Percentiles rank a stretch among this genome's conserved stretches.
Evolutionary conservation across 139 green algal species (phyloP).

Genomic region (Chlorella sp.): DNA sequence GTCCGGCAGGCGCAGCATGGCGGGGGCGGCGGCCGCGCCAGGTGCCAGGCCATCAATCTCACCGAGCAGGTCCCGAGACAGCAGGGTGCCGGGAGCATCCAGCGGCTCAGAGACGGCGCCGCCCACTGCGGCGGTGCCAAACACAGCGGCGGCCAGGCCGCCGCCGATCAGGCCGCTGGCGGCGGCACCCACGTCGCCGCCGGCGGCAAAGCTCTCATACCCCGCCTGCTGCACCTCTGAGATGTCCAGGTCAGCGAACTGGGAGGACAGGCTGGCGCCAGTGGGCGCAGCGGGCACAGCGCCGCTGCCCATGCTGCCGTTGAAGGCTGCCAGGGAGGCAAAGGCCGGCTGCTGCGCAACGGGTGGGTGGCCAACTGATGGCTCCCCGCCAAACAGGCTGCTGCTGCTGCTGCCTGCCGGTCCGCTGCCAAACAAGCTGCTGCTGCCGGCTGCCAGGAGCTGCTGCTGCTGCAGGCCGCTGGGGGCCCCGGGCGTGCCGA

Average conservation of each 20-base stretch:
- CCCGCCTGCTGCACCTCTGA: constrained; percentile 27
- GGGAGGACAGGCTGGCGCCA: constrained; percentile 4
- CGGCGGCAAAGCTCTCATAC: constrained; percentile 28
- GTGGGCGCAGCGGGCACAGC: not conserved
- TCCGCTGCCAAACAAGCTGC: not conserved
- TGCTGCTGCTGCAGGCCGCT: not conserved
- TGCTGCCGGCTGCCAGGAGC: no score
- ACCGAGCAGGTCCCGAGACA: constrained; percentile 46
- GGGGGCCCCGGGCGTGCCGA: not conserved
- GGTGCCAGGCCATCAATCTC: constrained; percentile 35
- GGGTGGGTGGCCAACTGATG: not conserved
- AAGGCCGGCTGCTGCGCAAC: constrained; percentile 10
- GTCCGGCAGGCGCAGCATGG: not conserved
- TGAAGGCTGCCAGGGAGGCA: constrained; percentile 22
- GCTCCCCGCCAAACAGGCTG: constrained; percentile 4
- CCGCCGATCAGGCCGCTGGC: not conserved
- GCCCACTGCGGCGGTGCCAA: not conserved
- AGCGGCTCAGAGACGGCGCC: not conserved
- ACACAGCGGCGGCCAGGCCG: constrained; percentile 2
- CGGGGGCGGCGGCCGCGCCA: not conserved
- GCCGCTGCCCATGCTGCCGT: not conserved
- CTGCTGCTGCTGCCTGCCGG: not conserved
- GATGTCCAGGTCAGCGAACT: constrained; percentile 38
- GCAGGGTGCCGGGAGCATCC: constrained; percentile 16
- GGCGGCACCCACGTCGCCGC: not conserved